Evolutionary conservation across 2,329 filamentous ascomycete species (phyloP).

Genomic region (Exophiala alcalophila): DNA sequence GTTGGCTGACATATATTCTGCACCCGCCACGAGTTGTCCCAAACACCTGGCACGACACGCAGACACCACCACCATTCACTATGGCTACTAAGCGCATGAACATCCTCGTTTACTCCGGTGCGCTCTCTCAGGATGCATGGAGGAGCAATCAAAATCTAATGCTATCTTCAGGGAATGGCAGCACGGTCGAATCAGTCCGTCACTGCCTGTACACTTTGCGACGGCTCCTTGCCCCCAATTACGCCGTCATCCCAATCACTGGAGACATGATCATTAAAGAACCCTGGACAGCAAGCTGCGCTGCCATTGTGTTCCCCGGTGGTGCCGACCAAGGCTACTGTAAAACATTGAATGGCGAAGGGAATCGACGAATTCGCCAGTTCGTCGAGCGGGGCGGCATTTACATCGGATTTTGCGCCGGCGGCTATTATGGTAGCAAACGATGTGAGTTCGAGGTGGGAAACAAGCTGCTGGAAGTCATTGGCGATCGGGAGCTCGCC

Average conservation of each 20-base stretch:
- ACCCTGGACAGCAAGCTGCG: constrained; percentile 84
- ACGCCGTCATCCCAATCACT: constrained; percentile 84
- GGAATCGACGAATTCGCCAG: constrained; percentile 78
- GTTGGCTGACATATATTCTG: constrained; percentile 7
- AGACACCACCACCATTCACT: constrained; percentile 12
- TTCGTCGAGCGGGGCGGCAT: constrained; percentile 81
- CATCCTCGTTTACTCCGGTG: constrained; percentile 88
- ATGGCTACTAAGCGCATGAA: constrained; percentile 76
- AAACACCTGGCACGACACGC: background rate
- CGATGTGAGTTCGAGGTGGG: constrained; percentile 91
- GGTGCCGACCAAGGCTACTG: constrained; percentile 94
- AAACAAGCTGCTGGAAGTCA: constrained; percentile 74
- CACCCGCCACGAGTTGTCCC: constrained; percentile 1
- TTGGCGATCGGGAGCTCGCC: constrained; percentile 76
- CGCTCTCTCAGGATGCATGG: constrained; percentile 33
- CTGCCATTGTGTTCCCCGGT: constrained; percentile 85
- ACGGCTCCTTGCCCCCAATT: constrained; percentile 80
- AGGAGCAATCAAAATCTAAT: constrained; percentile 35
- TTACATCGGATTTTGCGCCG: constrained; percentile 90
- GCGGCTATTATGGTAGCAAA: constrained; percentile 81
- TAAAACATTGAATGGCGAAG: constrained; percentile 77
- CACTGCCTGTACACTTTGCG: constrained; percentile 86
- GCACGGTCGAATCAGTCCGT: constrained; percentile 80
- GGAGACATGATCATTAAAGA: constrained; percentile 80
- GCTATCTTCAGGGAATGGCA: constrained; percentile 66